A percentile compares a stretch with the other conserved stretches of the same genome.
phyloP scores from a whole-genome alignment of 1,284 basidiomycete genomes.

The Malassezia brasiliensis region DNA sequence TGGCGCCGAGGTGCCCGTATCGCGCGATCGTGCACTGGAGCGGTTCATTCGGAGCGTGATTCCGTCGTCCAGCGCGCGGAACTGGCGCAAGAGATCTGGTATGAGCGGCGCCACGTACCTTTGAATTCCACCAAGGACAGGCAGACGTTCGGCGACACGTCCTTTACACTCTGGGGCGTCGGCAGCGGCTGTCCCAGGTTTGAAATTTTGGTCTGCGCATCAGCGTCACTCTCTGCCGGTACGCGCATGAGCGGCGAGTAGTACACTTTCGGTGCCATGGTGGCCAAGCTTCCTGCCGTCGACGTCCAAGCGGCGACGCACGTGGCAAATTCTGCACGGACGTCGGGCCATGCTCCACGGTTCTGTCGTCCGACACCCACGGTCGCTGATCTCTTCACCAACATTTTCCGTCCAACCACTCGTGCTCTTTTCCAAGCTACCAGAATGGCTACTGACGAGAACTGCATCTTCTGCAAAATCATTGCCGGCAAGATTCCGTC shows the following conservation, averaged over 20 bases:
- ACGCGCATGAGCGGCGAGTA: constrained; percentile 13
- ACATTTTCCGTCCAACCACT: constrained; percentile 27
- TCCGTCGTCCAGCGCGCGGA: constrained; percentile 37
- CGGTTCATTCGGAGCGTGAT: constrained; percentile 40
- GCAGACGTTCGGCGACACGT: constrained; percentile 27
- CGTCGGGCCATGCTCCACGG: not conserved
- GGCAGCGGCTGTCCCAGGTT: not conserved
- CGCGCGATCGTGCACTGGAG: constrained; percentile 27
- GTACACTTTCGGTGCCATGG: constrained; percentile 12
- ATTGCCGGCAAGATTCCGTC: constrained; percentile 49
- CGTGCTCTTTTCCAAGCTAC: constrained; percentile 13
- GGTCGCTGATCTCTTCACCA: constrained; percentile 13
- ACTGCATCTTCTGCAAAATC: constrained; percentile 52
- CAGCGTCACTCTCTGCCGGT: not conserved
- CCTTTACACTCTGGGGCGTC: constrained; percentile 22
- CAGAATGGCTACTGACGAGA: constrained; percentile 36
- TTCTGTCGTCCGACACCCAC: not conserved
- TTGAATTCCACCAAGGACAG: constrained; percentile 32
- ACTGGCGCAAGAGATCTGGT: constrained; percentile 33
- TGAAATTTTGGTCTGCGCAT: too few species aligned
- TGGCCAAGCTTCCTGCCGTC: not conserved
- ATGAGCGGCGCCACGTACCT: constrained; percentile 5
- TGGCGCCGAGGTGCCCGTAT: constrained; percentile 24
- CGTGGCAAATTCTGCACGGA: constrained; percentile 5
- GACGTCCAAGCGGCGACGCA: not conserved